Base-by-base conservation (phyloP, 345 rosid species). In the Carallia brachiata region DNA sequence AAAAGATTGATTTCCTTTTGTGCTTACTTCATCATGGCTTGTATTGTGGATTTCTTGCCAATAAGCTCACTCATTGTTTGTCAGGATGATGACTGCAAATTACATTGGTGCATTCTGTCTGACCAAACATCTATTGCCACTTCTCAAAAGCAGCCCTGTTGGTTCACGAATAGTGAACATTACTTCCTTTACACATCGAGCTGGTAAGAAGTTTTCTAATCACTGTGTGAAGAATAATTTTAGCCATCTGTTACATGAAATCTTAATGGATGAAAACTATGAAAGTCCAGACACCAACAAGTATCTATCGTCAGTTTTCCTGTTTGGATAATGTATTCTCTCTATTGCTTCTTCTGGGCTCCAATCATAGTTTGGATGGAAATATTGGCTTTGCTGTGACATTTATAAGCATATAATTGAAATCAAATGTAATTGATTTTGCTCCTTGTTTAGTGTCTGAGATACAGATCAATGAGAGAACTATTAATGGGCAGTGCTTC, bases 141-240 rank as follows among this genome's bases (percentile, higher is more conserved):
- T 95, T 81, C 90, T 95, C 53, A 75, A 64, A 81, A 85, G 81
- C 76, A 92, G 99, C 78, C 85, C 80, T 56, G 80, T 84, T 70
- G 89, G 96, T 74, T 89, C 97, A 57, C 82, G 97, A 74, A 84
- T 92, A 13, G 97, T 95, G 59, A 92, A 95, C 80, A 96, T 92
- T 47, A 82, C 97, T 9, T 95, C 97, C 39, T 95, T 95, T 66
- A 95, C 99, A 2, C 99, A 95, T 81, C 85, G 90, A 71, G 74
- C 69, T 66, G 83, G 98, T 94, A 69, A 77, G 71, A 63, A 61
- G 40, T 18, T 68, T 61, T 34, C 13, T 39, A 40, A 36, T 54
- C 32, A 39, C 8, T 40, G 30, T 65, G 13, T 53, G 8, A 36
- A 30, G 56, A 63, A n/a, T 30, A 47, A 31, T 39, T 18, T 67